Conservation (phyloP, 139 green algal species). For the Chlorella sp. region DNA sequence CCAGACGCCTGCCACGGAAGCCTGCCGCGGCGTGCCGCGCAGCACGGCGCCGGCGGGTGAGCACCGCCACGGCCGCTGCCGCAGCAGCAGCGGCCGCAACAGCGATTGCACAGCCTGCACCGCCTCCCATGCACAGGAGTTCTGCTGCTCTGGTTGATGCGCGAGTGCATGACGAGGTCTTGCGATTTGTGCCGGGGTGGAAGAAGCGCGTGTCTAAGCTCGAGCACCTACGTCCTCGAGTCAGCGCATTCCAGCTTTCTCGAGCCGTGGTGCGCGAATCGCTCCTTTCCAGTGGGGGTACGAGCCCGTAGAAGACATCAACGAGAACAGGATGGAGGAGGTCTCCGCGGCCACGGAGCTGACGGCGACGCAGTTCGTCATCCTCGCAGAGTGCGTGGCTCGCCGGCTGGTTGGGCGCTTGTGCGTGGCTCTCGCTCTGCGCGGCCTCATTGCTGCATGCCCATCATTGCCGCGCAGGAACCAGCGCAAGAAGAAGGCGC, state of each 20-base stretch:
- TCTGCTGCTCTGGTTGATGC: not conserved
- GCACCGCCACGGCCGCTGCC: too few relatives aligned
- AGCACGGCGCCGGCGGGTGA: too few relatives aligned
- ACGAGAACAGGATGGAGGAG: constrained; percentile 19
- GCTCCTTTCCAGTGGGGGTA: not conserved
- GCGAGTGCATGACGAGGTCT: not conserved
- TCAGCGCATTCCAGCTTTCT: not conserved
- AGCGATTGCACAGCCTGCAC: too few relatives aligned
- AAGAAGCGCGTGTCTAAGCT: too few relatives aligned
- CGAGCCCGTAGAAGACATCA: not conserved
- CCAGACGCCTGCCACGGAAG: too few relatives aligned
- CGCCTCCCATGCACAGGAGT: too few relatives aligned
- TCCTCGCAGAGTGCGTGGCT: constrained; percentile 55
- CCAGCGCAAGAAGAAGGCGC: constrained; percentile 66
- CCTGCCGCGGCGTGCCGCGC: too few relatives aligned
- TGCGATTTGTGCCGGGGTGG: too few relatives aligned
- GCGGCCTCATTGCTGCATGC: not conserved
- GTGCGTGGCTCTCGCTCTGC: not conserved
- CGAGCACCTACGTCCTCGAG: not conserved
- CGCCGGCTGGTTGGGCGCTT: not conserved
- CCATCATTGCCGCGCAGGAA: constrained; percentile 34
- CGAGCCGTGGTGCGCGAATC: too few relatives aligned
- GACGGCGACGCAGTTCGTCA: constrained; percentile 59
- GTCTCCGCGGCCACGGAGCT: constrained; percentile 35
- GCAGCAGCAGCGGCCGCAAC: too few relatives aligned